These are phyloP conservation scores for Trichoderma sp. DNA, from an alignment of 2,329 filamentous ascomycete genomes.

Conservation along the genomic window DNA sequence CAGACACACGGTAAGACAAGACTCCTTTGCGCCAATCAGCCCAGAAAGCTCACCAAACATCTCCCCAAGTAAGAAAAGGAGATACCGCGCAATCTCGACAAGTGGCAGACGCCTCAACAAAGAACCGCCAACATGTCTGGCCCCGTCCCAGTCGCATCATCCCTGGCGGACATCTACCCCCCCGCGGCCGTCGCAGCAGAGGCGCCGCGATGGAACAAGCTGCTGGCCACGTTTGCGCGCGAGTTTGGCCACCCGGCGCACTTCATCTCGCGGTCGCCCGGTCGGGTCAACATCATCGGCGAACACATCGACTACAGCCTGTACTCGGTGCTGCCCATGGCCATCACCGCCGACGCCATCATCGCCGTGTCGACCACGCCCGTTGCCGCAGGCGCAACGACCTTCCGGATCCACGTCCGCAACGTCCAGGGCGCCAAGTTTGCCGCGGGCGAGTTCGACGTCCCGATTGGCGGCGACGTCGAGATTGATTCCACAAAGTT, in stretches of 20 bases:
- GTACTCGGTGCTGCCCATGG: constrained; percentile 94
- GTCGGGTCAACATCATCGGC: constrained; percentile 96
- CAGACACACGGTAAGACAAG: not conserved
- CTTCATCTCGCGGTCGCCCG: constrained; percentile 87
- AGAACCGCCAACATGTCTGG: constrained; percentile 47
- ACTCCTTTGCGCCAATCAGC: not conserved
- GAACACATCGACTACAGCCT: constrained; percentile 99
- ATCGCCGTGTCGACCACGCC: constrained; percentile 71
- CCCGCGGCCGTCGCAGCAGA: constrained; percentile 68
- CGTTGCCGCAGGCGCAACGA: constrained; percentile 50
- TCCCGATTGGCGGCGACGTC: constrained; percentile 64
- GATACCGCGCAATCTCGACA: not conserved
- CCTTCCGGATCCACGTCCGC: constrained; percentile 71
- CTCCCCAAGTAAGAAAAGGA: not conserved
- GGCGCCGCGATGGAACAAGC: constrained; percentile 70
- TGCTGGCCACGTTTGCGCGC: constrained; percentile 70
- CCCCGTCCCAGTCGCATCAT: constrained; percentile 71
- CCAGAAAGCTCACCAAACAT: not conserved
- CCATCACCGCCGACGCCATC: constrained; percentile 86
- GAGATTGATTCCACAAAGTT: constrained; percentile 82
- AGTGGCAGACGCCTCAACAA: not conserved
- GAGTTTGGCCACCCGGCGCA: constrained; percentile 70
- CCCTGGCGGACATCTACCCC: constrained; percentile 82
- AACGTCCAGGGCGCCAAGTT: constrained; percentile 80
- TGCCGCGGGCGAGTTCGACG: constrained; percentile 70